phyloP scores from a whole-genome alignment of 2,329 filamentous ascomycete species.

The Sarocladiaceae sp. region DNA sequence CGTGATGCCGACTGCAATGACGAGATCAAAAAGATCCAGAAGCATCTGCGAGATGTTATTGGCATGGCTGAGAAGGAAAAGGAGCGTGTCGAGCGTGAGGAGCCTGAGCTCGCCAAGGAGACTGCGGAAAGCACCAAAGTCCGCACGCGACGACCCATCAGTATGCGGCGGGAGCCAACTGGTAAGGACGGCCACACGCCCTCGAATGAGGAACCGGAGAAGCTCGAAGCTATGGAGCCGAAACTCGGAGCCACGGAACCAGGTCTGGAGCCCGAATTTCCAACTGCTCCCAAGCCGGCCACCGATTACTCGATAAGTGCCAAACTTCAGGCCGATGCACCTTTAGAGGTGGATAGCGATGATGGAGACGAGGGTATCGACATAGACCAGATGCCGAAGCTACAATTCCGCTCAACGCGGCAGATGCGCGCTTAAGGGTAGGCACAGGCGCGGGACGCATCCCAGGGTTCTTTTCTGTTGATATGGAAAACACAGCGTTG shows the following conservation, averaged over 20 bases:
- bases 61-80: conserved; percentile 55
- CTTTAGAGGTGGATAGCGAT: conserved; percentile 16
- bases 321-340: conserved; percentile 26
- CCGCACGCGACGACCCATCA: conserved; percentile 46
- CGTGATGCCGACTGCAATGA: conserved; percentile 77
- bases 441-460: too few species aligned
- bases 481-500: too few species aligned
- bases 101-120: conserved; percentile 36
- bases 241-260: conserved; percentile 14
- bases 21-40: conserved; percentile 65
- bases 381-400: conserved; percentile 29
- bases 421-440: conserved; percentile 24
- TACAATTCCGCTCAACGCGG: conserved; percentile 38
- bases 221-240: conserved; percentile 13
- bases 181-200: conserved; percentile 19
- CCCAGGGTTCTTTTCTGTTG: too few species aligned
- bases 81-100: conserved; percentile 47
- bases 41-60: conserved; percentile 57
- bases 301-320: conserved; percentile 11
- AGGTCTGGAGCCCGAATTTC: conserved; percentile 13
- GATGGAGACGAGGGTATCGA: conserved; percentile 38
- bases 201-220: conserved; percentile 17
- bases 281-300: conserved; percentile 11
- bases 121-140: conserved; percentile 32
- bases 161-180: conserved; percentile 41